Percentiles rank a stretch among this genome's conserved stretches.
These are phyloP conservation scores for Skeletonema costatum DNA, from an alignment of 108 stramenopile species.

Conservation along the genomic window DNA sequence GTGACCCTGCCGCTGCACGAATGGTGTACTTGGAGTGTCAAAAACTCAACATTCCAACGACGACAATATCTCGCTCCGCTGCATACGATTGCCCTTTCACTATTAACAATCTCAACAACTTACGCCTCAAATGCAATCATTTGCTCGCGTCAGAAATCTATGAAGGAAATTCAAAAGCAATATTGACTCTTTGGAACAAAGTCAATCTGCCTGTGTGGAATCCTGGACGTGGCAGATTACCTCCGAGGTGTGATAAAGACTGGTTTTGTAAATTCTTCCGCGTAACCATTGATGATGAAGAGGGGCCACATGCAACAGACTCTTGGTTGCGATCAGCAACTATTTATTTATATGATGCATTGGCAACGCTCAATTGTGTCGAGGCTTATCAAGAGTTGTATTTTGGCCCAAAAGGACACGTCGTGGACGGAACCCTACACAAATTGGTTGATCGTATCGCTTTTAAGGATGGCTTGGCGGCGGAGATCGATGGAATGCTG, in stretches of 20 bases:
- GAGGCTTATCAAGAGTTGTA: constrained; percentile 12
- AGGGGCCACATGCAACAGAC: background rate
- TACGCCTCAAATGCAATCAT: constrained; percentile 11
- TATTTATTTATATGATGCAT: constrained; percentile 7
- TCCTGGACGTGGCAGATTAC: background rate
- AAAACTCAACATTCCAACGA: constrained; percentile 1
- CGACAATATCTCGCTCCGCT: constrained; percentile 8
- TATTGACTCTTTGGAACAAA: constrained; percentile 12
- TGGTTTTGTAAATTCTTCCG: constrained; percentile 13
- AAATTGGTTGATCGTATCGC: background rate
- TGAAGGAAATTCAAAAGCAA: background rate
- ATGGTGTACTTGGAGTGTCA: constrained; percentile 6
- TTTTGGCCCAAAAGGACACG: constrained; percentile 1
- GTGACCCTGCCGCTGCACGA: constrained; percentile 6
- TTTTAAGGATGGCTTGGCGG: background rate
- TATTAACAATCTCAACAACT: background rate
- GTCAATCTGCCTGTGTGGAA: background rate
- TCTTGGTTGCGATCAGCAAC: background rate
- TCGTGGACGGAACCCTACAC: background rate
- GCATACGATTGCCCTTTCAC: constrained; percentile 15
- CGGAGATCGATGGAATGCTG: background rate
- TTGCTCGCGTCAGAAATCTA: constrained; percentile 6
- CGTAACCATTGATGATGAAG: background rate
- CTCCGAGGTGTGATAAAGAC: constrained; percentile 5
- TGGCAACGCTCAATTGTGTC: constrained; percentile 6